Base-by-base conservation (phyloP, 306 rosid genomes). In the Alnus glutinosa region DNA sequence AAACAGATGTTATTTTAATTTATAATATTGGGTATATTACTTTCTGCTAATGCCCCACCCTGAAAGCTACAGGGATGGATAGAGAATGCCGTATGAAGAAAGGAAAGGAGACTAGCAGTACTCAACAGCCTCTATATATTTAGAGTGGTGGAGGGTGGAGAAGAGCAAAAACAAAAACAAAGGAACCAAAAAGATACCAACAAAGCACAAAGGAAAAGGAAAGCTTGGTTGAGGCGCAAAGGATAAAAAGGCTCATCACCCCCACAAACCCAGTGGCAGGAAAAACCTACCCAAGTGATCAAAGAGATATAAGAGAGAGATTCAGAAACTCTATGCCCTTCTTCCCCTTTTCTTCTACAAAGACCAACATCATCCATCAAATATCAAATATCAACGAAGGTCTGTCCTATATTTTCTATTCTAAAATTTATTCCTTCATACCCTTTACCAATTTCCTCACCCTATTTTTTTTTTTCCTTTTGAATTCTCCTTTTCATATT, bases 51-150 rank as follows among this genome's bases (percentile, higher is more conserved):
- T 14, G n/a, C 78, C 86, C 75, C 80, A 70, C 75, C 86, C 85
- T 81, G 87, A 92, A 85, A 89, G 94, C 87, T 80, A 83, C 81
- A 82, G 86, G 75, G 79, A 84, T 77, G 86, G 81, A 84, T 51
- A 79, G 85, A 83, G 85, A 83, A 84, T 85, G 91, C 86, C 95
- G 93, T 93, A 88, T 84, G 93, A 87, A 87, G 87, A 91, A 90
- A 91, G 97, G 89, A 91, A 93, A 93, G 91, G 75, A 61, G 75
- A 84, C 75, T 70, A 55, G 79, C 79, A 83, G 87, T 79, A 70
- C 81, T 79, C 89, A 79, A 83, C 75, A 85, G 82, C 61, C 80
- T 80, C 87, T 89, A 89, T 80, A 83, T 82, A 84, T 88, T 90
- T 87, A 85, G 90, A 78, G 87, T 80, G 85, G 86, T 85, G 97